These are phyloP conservation scores for Leccinum incarnatum DNA, from an alignment of 768 basidiomycete genomes.

Conservation along the genomic window DNA sequence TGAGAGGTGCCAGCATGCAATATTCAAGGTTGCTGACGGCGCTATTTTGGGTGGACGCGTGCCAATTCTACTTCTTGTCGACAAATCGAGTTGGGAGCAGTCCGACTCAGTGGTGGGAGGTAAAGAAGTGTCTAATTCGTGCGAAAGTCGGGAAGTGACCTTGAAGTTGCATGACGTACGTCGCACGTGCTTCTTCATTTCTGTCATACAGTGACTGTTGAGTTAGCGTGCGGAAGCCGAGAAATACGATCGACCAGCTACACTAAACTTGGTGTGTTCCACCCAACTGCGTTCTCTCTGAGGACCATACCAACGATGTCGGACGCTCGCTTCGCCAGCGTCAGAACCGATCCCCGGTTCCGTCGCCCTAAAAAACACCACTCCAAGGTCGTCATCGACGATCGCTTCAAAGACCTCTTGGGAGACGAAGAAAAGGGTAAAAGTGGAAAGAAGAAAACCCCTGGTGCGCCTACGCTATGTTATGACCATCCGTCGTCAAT, in stretches of 20 bases:
- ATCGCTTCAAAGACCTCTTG: constrained; percentile 85
- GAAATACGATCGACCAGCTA: neutral
- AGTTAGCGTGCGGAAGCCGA: neutral
- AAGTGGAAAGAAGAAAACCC: constrained; percentile 28
- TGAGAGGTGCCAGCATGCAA: too few relatives aligned
- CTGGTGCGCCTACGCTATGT: constrained; percentile 11
- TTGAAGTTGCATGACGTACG: neutral
- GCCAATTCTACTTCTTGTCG: too few relatives aligned
- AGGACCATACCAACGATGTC: constrained; percentile 40
- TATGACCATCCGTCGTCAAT: neutral
- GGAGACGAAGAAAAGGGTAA: constrained; percentile 41
- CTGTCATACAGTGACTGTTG: neutral
- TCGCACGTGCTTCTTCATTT: neutral
- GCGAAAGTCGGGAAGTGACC: too few relatives aligned
- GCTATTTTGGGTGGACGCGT: too few relatives aligned
- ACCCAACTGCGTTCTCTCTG: neutral
- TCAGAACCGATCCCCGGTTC: constrained; percentile 93
- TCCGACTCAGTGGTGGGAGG: too few relatives aligned
- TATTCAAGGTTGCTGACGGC: too few relatives aligned
- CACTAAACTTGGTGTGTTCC: neutral
- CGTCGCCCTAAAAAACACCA: constrained; percentile 76
- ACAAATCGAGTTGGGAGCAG: too few relatives aligned
- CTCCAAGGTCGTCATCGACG: constrained; percentile 84
- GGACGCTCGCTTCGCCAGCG: constrained; percentile 83
- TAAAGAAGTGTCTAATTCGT: too few relatives aligned